A percentile compares a stretch with the other conserved stretches of the same genome.
phyloP scores from a whole-genome alignment of 768 basidiomycete genomes.

The Leccinum pellstonianum region DNA sequence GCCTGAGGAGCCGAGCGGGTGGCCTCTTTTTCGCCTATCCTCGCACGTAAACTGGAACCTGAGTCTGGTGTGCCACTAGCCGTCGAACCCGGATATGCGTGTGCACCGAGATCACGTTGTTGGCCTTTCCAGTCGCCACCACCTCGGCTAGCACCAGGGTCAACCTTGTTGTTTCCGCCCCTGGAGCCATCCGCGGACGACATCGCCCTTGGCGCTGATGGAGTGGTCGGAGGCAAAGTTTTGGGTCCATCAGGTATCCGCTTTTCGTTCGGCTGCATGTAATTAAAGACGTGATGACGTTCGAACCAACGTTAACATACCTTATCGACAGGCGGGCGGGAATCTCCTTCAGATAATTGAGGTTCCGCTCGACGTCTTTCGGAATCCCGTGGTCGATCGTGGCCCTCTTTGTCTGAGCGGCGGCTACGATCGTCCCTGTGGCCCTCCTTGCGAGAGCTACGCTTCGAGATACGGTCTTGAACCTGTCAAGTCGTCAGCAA shows the following conservation, averaged over 20 bases:
- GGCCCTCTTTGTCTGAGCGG: conserved; percentile 66
- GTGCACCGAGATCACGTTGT: conserved; percentile 34
- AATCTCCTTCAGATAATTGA: conserved; percentile 52
- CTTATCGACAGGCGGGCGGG: conserved; percentile 57
- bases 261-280: conserved; percentile 49
- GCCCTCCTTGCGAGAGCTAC: conserved; percentile 74
- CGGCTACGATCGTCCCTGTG: conserved; percentile 75
- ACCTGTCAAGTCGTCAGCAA: conserved; percentile 40
- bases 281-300: conserved; percentile 4
- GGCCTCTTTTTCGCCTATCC: conserved; percentile 61
- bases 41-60: conserved; percentile 47
- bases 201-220: conserved; percentile 75
- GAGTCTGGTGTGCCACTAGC: conserved; percentile 22
- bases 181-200: conserved; percentile 46
- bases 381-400: conserved; percentile 66
- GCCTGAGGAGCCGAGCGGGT: conserved; percentile 40
- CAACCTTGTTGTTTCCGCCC: conserved; percentile 42
- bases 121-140: conserved; percentile 52
- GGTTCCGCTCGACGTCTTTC: conserved; percentile 67
- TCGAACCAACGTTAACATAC: conserved; percentile 37
- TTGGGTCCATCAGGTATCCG: conserved; percentile 56
- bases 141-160: conserved; percentile 35
- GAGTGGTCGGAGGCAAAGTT: conserved; percentile 53
- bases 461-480: conserved; percentile 68
- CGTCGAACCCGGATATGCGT: conserved; percentile 21